Evolutionary conservation across 1,284 basidiomycete genomes (phyloP).

Genomic region (Papiliotrema laurentii): DNA sequence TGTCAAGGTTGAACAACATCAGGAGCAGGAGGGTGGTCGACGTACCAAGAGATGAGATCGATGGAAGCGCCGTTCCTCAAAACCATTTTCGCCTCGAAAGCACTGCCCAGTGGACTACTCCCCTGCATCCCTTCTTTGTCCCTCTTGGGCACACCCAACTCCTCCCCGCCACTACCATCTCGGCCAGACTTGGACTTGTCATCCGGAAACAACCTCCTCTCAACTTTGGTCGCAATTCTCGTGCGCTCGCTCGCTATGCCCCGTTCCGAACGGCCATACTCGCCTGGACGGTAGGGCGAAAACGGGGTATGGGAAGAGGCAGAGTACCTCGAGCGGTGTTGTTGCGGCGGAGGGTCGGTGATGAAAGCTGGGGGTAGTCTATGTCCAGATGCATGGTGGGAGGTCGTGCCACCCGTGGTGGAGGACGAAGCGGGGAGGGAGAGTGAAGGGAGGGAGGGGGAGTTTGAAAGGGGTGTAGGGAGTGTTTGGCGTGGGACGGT

Average conservation of each 20-base stretch:
- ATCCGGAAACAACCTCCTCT: slow-evolving; percentile 27
- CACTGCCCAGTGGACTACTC: slow-evolving; percentile 29
- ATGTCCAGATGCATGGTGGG: too few relatives aligned
- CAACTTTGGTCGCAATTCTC: slow-evolving; percentile 18
- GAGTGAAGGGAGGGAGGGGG: slow-evolving; percentile 4
- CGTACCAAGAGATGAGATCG: slow-evolving; percentile 43
- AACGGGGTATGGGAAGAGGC: slow-evolving; percentile 10
- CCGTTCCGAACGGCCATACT: slow-evolving; percentile 18
- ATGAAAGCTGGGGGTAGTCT: slow-evolving; percentile 12
- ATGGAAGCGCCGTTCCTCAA: slow-evolving; percentile 39
- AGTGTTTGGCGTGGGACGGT: neutral
- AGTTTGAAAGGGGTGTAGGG: slow-evolving; percentile 14
- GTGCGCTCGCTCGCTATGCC: slow-evolving; percentile 23
- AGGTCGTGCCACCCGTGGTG: too few relatives aligned
- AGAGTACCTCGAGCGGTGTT: slow-evolving; percentile 8
- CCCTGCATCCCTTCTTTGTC: neutral
- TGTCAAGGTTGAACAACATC: neutral
- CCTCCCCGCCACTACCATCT: slow-evolving; percentile 12
- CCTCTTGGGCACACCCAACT: neutral
- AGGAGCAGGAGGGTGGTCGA: neutral
- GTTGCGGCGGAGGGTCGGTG: slow-evolving; percentile 1
- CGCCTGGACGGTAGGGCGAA: slow-evolving; percentile 19
- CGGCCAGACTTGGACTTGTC: slow-evolving; percentile 18
- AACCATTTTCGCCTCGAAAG: slow-evolving; percentile 44
- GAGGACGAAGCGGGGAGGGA: too few relatives aligned